Base-by-base conservation (phyloP, 148 eudicot genomes). In the Pouteria glomerata region DNA sequence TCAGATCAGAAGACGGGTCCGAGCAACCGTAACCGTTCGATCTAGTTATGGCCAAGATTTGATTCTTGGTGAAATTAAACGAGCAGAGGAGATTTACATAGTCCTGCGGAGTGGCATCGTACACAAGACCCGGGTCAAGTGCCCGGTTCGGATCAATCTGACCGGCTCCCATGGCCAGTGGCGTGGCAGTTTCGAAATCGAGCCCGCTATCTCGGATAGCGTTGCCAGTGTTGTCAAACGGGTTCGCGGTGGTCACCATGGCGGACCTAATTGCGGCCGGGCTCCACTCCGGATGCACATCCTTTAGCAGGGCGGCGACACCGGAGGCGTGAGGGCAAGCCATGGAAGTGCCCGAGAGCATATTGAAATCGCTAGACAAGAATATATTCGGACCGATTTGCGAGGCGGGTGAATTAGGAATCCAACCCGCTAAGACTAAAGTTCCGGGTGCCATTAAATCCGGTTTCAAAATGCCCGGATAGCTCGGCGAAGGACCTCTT, bases 41-140 rank as follows among this genome's bases (percentile, higher is more conserved):
- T 68, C 81, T 74, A 11, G 80, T 68, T 41, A 83, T 71, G 14
- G 83, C 57, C 24, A 15, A 21, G 44, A 73, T 74, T 63, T 83
- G 81, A 3, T 58, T 50, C 1, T 8, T 27, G 5, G 77, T 83
- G 76, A 65, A 74, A 8, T 78, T 72, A 63, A 74, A 10, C 18
- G 74, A 48, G 56, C 86, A 83, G 19, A 83, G 68, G 35, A 80
- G 64, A 44, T 83, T 72, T 8, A 74, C 56, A 4, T 66, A 77
- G 55, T 83, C 86, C 4, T 80, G 78, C 30, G 70, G 34, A 1
- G 80, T 66, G 1, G 77, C 75, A 26, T 82, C 86, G 2, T 82
- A 82, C 0, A 82, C 12, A n/a, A 82, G 78, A 8, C 86, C 86
- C 1, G 83, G 86, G 34, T 82, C 70, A 16, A 79, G 78, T 1